Percentiles rank a stretch among this genome's conserved stretches.
These are phyloP conservation scores for Persicaria maculosa DNA, from an alignment of 148 eudicot genomes.

Conservation along the genomic window DNA sequence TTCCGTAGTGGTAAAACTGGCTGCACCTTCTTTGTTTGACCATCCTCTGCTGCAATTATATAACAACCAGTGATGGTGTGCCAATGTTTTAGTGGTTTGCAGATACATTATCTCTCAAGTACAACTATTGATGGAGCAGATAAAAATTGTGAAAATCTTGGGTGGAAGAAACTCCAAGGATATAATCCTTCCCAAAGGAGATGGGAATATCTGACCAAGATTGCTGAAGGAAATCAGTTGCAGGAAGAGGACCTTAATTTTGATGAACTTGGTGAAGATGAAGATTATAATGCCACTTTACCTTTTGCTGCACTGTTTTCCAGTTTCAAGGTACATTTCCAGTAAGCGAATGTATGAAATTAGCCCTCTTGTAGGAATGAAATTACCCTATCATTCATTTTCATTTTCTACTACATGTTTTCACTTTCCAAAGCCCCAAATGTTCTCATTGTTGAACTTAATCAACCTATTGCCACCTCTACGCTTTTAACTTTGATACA, in stretches of 20 bases:
- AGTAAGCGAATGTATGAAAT: background rate
- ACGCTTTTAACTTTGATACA: too few species aligned
- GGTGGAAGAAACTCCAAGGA: constrained; percentile 73
- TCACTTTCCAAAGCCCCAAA: background rate
- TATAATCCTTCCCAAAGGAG: constrained; percentile 67
- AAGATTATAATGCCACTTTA: constrained; percentile 84
- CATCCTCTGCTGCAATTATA: background rate
- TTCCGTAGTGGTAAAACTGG: background rate
- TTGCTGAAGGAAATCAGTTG: constrained; percentile 46
- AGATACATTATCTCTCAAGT: constrained; percentile 81
- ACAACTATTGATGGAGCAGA: constrained; percentile 62
- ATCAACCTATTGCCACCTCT: too few species aligned
- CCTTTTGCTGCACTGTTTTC: constrained; percentile 95
- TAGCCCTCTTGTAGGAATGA: background rate
- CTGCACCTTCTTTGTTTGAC: background rate
- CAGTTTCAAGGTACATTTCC: constrained; percentile 66
- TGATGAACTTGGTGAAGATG: constrained; percentile 64
- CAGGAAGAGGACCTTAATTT: constrained; percentile 39
- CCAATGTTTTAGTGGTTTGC: constrained; percentile 60
- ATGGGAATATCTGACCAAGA: constrained; percentile 56
- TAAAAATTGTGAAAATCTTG: constrained; percentile 71
- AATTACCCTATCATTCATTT: background rate
- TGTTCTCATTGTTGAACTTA: too few species aligned
- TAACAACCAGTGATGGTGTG: constrained; percentile 8
- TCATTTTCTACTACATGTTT: background rate